phyloP scores from a whole-genome alignment of 2,329 filamentous ascomycete genomes.

The Fusarium sp. region DNA sequence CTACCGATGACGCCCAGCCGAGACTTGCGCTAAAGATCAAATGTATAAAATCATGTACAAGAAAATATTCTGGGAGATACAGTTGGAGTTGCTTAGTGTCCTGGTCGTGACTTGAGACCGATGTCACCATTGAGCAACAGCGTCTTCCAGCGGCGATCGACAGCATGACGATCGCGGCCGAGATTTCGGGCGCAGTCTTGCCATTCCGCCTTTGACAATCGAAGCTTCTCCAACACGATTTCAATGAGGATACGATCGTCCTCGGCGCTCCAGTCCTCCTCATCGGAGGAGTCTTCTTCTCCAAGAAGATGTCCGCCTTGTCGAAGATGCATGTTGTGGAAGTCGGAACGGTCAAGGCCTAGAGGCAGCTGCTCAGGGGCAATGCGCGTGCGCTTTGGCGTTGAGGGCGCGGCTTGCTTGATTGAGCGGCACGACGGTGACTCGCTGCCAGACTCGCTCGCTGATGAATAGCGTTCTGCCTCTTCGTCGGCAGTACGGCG shows the following conservation, averaged over 20 bases:
- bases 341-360: constrained; percentile 66
- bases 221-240: constrained; percentile 71
- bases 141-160: constrained; percentile 69
- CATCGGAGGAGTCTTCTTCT: constrained; percentile 54
- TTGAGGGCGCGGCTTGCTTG: constrained; percentile 52
- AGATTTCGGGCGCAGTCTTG: constrained; percentile 71
- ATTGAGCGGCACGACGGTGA: constrained; percentile 18
- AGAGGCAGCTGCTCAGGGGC: constrained; percentile 68
- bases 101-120: constrained; percentile 60
- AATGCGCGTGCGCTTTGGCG: constrained; percentile 67
- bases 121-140: constrained; percentile 67
- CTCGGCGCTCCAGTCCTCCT: constrained; percentile 66
- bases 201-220: constrained; percentile 71
- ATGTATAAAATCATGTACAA: constrained; percentile 25
- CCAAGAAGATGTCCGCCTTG: constrained; percentile 45
- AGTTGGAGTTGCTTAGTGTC: constrained; percentile 56
- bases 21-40: constrained; percentile 31
- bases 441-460: constrained; percentile 50
- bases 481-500: constrained; percentile 59
- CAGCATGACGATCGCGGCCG: constrained; percentile 65
- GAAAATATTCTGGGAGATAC: constrained; percentile 7
- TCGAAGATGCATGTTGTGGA: constrained; percentile 54
- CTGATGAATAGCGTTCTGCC: constrained; percentile 49
- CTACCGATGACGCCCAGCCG: constrained; percentile 7
- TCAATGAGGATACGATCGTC: constrained; percentile 73